phyloP scores from a whole-genome alignment of 441 rosid species.

The Raphanus hybrid region DNA sequence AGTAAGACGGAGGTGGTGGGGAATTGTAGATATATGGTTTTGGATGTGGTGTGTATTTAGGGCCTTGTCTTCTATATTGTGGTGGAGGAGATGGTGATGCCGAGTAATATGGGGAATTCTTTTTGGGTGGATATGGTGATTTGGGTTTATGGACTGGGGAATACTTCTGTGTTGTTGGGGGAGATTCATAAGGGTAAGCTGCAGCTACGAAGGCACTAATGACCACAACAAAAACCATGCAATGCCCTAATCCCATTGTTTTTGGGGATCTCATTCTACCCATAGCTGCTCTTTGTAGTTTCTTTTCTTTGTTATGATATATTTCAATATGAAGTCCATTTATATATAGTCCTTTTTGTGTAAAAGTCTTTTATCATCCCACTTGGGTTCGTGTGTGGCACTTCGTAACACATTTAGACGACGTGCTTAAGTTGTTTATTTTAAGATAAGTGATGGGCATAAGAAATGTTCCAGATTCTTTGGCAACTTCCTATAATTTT shows the following conservation, averaged over 20 bases:
- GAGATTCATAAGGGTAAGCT: conserved; percentile 26
- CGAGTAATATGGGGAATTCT: background rate
- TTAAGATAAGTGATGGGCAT: background rate
- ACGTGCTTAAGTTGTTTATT: conserved; percentile 8
- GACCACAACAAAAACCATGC: conserved; percentile 21
- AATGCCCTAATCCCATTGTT: conserved; percentile 12
- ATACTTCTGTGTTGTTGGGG: conserved; percentile 5
- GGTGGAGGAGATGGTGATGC: conserved; percentile 19
- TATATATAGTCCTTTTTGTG: background rate
- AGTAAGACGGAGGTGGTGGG: background rate
- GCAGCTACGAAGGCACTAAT: conserved; percentile 27
- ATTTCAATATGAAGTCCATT: background rate
- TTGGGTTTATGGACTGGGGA: conserved; percentile 24
- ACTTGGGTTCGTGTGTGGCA: conserved; percentile 22
- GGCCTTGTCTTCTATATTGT: conserved; percentile 8
- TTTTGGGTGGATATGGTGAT: conserved; percentile 14
- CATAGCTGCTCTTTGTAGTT: conserved; percentile 10
- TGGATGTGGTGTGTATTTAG: conserved; percentile 5
- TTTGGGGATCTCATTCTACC: conserved; percentile 8
- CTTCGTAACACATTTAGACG: background rate
- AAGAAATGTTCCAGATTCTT: background rate
- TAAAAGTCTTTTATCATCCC: background rate
- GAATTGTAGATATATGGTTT: background rate
- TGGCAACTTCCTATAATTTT: background rate
- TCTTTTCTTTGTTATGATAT: conserved; percentile 4